Conservation (phyloP, 768 basidiomycete species). For the Boletus subcaerulescens region DNA sequence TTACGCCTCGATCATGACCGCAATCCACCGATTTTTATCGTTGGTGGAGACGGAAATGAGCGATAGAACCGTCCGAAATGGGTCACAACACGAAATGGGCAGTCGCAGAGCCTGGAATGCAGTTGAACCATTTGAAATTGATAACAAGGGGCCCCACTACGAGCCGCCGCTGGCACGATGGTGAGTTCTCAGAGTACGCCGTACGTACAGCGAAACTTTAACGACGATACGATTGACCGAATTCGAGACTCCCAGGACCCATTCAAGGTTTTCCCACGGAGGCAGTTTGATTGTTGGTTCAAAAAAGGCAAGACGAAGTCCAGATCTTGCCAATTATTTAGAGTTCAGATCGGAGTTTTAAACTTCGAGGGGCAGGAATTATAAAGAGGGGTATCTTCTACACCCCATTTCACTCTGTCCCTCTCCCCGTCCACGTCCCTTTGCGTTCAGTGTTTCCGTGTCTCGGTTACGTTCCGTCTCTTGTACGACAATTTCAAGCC, state of each 20-base stretch:
- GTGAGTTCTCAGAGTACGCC: neutral
- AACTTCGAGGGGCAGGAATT: slow-evolving; percentile 37
- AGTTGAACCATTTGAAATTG: slow-evolving; percentile 25
- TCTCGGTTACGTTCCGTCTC: slow-evolving; percentile 57
- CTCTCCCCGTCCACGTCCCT: slow-evolving; percentile 50
- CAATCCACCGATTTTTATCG: slow-evolving; percentile 10
- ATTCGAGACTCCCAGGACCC: neutral
- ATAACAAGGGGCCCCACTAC: slow-evolving; percentile 10
- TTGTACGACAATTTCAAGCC: slow-evolving; percentile 50
- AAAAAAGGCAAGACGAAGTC: slow-evolving; percentile 22
- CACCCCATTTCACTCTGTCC: slow-evolving; percentile 28
- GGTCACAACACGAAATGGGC: neutral
- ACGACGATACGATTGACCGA: no score
- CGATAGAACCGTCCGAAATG: neutral
- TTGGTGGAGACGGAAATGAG: slow-evolving; percentile 14
- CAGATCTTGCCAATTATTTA: slow-evolving; percentile 21
- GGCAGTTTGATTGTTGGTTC: slow-evolving; percentile 17
- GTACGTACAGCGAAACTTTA: no score
- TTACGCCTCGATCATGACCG: slow-evolving; percentile 17
- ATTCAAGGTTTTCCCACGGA: slow-evolving; percentile 8
- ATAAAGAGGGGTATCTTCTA: slow-evolving; percentile 41
- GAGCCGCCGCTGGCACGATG: slow-evolving; percentile 3
- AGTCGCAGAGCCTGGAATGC: no score
- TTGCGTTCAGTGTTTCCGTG: slow-evolving; percentile 46
- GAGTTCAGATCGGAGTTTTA: slow-evolving; percentile 49